Base-by-base conservation (phyloP, 1,284 basidiomycete species). In the Ganoderma resinaceum region DNA sequence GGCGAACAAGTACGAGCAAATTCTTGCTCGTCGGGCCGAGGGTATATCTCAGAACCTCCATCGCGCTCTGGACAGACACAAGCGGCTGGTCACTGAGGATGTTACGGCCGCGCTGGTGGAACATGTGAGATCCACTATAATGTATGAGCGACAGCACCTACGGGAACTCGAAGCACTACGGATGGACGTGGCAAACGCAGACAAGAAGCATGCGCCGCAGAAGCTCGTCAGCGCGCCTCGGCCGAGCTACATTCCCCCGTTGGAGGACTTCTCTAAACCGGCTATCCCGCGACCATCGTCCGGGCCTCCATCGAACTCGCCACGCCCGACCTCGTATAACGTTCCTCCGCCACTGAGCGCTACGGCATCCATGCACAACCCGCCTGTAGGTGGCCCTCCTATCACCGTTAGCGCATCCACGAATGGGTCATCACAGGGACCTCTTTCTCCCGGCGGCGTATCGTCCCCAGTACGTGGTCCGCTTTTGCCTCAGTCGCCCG, bases 1-100 rank as follows among this genome's bases (percentile, higher is more conserved):
- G 94, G 96, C 96, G 2, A 91, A 92, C 74, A 92, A 92, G 73
- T 93, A 95, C 70, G 97, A 98, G 78, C 88, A 92, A 77, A 85
- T 90, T 9, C 88, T 98, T 37, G 89, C 92, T 2, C 87, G 88
- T 65, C 91, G 95, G 23, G 92, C 96, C 1, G 87, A 94, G 64
- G 94, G 94, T 64, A 98, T 98, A 69, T 97, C 96, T 1, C 90
- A 94, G 73, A 96, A 98, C 73, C 84, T 98, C 12, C 95, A 97
- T 76, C 87, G 88, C 52, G 92, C 96, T 0, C 86, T 98, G 38
- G 87, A 92, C 53, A 87, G 87, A 1, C 95, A 98, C 80, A 94
- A 93, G 67, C 87, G 88, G 63, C 87, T 93, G 72, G 92, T 95
- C 23, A 93, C 97, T 66, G 94, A 97, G 68, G 96, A 98, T 77